phyloP scores from a whole-genome alignment of 768 basidiomycete species.

The Boletus speciosus region DNA sequence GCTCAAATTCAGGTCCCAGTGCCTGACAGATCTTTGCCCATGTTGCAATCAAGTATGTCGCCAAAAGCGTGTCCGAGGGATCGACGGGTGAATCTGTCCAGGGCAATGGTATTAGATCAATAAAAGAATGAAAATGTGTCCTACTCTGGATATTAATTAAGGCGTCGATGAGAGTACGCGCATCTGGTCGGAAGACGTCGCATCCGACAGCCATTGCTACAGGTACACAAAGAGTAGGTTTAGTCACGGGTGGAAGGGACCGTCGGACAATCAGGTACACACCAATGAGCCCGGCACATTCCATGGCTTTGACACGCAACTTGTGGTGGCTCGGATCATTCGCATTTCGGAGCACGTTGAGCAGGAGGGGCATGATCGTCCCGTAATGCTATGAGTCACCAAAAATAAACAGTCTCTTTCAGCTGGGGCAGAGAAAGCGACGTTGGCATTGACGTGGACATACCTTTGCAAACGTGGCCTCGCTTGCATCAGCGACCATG shows the following conservation, averaged over 20 bases:
- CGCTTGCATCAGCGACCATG: conserved; percentile 86
- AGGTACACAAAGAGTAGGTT: not conserved
- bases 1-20: conserved; percentile 80
- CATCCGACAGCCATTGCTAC: conserved; percentile 84
- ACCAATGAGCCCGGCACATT: conserved; percentile 87
- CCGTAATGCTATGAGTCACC: conserved; percentile 55
- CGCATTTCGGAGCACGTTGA: conserved; percentile 73
- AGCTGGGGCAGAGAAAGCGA: too few relatives aligned
- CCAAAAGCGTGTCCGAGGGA: conserved; percentile 65
- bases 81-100: conserved; percentile 60
- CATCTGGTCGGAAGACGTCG: conserved; percentile 74
- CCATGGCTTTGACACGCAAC: conserved; percentile 82
- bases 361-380: conserved; percentile 75
- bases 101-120: not conserved
- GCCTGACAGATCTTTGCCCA: conserved; percentile 91
- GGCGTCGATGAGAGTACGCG: conserved; percentile 64
- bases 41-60: conserved; percentile 77
- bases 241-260: not conserved
- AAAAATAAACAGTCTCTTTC: not conserved
- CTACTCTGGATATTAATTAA: conserved; percentile 76
- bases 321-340: conserved; percentile 63
- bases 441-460: not conserved
- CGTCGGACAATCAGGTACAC: conserved; percentile 20
- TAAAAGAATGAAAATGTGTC: conserved; percentile 12
- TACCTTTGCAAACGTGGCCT: conserved; percentile 72